phyloP scores from a whole-genome alignment of 257 asterid species.

The Pogostemon cablin region DNA sequence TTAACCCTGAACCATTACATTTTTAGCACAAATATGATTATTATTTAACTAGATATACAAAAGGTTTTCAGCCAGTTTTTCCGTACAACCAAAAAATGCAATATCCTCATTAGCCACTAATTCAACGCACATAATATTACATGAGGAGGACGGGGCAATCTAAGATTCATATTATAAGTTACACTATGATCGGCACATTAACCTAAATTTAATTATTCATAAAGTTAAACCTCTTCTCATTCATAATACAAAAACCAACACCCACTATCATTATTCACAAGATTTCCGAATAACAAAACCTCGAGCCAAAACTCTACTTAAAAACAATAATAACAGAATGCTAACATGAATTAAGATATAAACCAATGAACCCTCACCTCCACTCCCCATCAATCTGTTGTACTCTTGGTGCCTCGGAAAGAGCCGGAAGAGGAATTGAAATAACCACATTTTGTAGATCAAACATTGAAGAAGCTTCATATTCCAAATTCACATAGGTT shows the following conservation, averaged over 20 bases:
- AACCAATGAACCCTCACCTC: constrained; percentile 54
- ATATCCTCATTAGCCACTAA: not conserved
- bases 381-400: constrained; percentile 91
- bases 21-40: not conserved
- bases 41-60: not conserved
- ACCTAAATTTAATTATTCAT: too few species aligned
- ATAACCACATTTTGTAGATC: constrained; percentile 87
- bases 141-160: not conserved
- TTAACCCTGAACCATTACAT: not conserved
- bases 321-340: not conserved
- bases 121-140: not conserved
- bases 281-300: constrained; percentile 3
- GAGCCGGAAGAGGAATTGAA: constrained; percentile 95
- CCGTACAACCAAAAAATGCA: not conserved
- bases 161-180: not conserved
- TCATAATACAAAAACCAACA: not conserved
- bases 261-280: not conserved
- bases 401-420: constrained; percentile 81
- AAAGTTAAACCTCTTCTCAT: too few species aligned
- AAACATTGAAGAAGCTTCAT: constrained; percentile 73
- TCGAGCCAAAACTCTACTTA: not conserved
- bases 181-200: constrained; percentile 8
- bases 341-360: not conserved
- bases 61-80: not conserved
- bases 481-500: constrained; percentile 86